phyloP scores from a whole-genome alignment of 2,329 filamentous ascomycete genomes.

The Diaporthe sp. region DNA sequence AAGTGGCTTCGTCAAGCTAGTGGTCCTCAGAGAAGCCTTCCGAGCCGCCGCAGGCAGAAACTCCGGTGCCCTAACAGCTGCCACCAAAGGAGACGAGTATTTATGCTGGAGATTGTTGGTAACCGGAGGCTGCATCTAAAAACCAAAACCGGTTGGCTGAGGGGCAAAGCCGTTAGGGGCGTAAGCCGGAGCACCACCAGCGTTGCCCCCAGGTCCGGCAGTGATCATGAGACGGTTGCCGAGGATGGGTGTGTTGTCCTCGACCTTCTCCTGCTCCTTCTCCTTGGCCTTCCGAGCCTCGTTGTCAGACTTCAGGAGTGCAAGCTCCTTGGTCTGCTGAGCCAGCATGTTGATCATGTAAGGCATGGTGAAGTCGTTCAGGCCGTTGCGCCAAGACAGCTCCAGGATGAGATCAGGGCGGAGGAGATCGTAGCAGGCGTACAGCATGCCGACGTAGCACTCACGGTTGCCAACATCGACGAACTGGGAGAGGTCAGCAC shows the following conservation, averaged over 20 bases:
- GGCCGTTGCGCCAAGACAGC: conserved; percentile 95
- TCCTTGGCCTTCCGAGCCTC: conserved; percentile 68
- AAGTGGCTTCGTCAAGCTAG: conserved; percentile 5
- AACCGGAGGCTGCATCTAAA: conserved; percentile 57
- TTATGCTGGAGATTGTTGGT: conserved; percentile 19
- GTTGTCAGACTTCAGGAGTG: conserved; percentile 92
- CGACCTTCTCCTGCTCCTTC: conserved; percentile 77
- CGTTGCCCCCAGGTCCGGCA: conserved; percentile 78
- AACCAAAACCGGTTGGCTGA: conserved; percentile 84
- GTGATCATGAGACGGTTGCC: conserved; percentile 94
- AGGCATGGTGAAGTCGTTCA: conserved; percentile 98
- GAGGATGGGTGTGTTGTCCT: conserved; percentile 94
- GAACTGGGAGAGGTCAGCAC: conserved; percentile 74
- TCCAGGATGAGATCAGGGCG: conserved; percentile 94
- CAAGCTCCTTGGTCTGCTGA: conserved; percentile 90
- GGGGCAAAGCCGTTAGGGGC: conserved; percentile 52
- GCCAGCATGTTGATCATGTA: conserved; percentile 99
- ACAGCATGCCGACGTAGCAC: conserved; percentile 99
- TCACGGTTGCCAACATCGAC: conserved; percentile 99
- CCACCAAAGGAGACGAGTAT: not conserved
- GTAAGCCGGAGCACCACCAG: conserved; percentile 73
- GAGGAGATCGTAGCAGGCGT: conserved; percentile 97
- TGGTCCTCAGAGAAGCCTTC: not conserved
- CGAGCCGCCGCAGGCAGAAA: not conserved
- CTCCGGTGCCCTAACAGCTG: conserved; percentile 13